Evolutionary conservation across 495 filamentous ascomycete species (phyloP).

Genomic region (Daldinia grandis): DNA sequence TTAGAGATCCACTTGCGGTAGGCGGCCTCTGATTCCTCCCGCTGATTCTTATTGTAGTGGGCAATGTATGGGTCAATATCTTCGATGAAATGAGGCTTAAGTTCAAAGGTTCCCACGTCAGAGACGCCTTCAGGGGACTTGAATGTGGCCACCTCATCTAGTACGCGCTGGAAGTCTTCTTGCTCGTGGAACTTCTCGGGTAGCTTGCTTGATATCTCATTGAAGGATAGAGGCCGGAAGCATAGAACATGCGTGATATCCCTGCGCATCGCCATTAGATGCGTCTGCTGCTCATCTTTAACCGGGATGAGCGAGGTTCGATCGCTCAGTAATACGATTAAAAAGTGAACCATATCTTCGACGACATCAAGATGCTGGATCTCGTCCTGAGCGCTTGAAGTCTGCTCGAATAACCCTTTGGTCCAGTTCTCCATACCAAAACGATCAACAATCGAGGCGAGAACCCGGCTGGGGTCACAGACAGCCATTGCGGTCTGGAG

Average conservation of each 20-base stretch:
- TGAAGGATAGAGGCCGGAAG: slow-evolving; percentile 94
- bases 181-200: slow-evolving; percentile 86
- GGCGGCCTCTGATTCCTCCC: slow-evolving; percentile 91
- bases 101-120: slow-evolving; percentile 91
- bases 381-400: slow-evolving; percentile 75
- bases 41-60: slow-evolving; percentile 95
- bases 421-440: slow-evolving; percentile 93
- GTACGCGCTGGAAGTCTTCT: slow-evolving; percentile 77
- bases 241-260: slow-evolving; percentile 95
- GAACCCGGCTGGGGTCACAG: slow-evolving; percentile 82
- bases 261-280: slow-evolving; percentile 76
- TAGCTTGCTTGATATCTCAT: slow-evolving; percentile 81
- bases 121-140: slow-evolving; percentile 88
- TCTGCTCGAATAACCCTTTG: slow-evolving; percentile 76
- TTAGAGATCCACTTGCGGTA: slow-evolving; percentile 88
- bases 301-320: slow-evolving; percentile 78
- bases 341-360: slow-evolving; percentile 93
- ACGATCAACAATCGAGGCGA: slow-evolving; percentile 89
- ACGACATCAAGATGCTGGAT: slow-evolving; percentile 87
- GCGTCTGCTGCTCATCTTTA: slow-evolving; percentile 70
- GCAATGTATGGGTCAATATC: slow-evolving; percentile 93
- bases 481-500: slow-evolving; percentile 89
- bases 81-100: slow-evolving; percentile 83
- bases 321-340: slow-evolving; percentile 91
- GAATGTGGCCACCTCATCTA: slow-evolving; percentile 90